phyloP scores from a whole-genome alignment of 441 rosid genomes.

The Corymbia citriodora region DNA sequence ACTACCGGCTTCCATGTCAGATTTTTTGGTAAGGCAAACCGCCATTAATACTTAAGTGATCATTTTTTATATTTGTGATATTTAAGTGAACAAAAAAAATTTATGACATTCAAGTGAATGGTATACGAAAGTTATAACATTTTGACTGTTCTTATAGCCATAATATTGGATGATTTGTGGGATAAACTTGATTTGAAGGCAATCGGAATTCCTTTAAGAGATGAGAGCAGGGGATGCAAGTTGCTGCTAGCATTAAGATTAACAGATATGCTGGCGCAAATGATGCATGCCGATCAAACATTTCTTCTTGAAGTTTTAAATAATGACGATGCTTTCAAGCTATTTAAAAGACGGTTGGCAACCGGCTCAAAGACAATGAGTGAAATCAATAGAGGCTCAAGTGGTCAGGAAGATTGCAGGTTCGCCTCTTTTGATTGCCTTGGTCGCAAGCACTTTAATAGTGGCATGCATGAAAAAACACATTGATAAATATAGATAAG shows the following conservation, averaged over 20 bases:
- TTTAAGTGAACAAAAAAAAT: no score
- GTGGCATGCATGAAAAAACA: not conserved
- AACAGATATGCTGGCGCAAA: not conserved
- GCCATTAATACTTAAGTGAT: no score
- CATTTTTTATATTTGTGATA: no score
- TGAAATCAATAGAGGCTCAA: not conserved
- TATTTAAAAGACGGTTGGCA: not conserved
- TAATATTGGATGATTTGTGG: not conserved
- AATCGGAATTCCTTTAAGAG: not conserved
- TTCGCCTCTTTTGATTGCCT: not conserved
- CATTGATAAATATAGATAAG: not conserved
- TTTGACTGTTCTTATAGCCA: accelerated
- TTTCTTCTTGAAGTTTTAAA: not conserved
- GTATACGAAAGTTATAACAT: no score
- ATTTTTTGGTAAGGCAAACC: no score
- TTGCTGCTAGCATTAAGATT: not conserved
- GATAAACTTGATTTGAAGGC: not conserved
- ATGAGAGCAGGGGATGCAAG: not conserved
- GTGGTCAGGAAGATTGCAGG: not conserved
- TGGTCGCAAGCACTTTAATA: not conserved
- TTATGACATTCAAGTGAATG: no score
- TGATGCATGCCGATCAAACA: not conserved
- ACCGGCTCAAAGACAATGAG: not conserved
- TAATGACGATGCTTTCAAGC: not conserved
- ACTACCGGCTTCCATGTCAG: no score